phyloP scores from a whole-genome alignment of 306 rosid genomes.

The Sophora flavescens region DNA sequence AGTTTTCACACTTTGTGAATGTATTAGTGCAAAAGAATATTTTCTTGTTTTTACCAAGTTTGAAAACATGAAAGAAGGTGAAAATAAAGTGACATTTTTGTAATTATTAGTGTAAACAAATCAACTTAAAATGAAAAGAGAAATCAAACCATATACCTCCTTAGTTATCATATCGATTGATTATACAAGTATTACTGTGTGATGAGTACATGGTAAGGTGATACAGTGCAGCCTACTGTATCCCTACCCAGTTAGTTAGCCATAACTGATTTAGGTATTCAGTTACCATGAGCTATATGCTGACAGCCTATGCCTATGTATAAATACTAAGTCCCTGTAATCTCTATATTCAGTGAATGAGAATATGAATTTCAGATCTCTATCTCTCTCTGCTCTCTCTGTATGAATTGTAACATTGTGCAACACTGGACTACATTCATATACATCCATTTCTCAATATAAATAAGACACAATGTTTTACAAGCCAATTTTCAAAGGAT shows the following conservation, averaged over 20 bases:
- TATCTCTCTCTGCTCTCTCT: no score
- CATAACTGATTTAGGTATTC: no score
- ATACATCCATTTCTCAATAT: constrained; percentile 8
- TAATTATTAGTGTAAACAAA: background rate
- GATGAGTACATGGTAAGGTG: no score
- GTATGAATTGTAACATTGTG: no score
- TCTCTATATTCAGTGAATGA: no score
- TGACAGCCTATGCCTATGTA: no score
- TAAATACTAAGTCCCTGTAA: no score
- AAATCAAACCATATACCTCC: background rate
- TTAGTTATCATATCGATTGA: background rate
- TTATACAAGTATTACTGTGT: no score
- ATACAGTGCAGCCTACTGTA: no score
- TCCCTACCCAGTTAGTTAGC: no score
- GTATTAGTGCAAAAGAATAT: background rate
- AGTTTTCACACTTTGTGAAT: background rate
- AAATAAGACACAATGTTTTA: background rate
- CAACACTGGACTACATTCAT: background rate
- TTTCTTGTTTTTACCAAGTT: background rate
- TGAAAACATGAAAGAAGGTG: background rate
- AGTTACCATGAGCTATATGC: no score
- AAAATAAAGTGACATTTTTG: background rate
- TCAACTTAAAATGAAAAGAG: background rate
- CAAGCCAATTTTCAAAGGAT: constrained; percentile 1
- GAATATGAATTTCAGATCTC: no score